Evolutionary conservation across 768 basidiomycete genomes (phyloP), one percentile per base, ranked within the genome.

Genomic region (Thelephora aurantiotincta): DNA sequence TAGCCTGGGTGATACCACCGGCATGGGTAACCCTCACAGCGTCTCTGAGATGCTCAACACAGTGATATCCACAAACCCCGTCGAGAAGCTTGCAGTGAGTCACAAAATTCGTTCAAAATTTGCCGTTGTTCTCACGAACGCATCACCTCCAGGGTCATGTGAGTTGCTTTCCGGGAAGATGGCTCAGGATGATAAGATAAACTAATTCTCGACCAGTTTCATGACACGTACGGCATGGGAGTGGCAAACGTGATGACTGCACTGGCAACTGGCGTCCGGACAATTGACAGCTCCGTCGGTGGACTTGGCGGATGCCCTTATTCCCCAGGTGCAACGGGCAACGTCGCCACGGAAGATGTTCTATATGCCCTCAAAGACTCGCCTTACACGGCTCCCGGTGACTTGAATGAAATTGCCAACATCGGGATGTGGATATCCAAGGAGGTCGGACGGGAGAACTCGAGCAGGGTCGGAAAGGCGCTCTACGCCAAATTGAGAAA

Each of bases 241-340:
- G 73, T 88, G 11, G 76, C 81, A 13, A 90, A 90, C 54, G 78
- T 86, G 13, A 63, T 88, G 36, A 65, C 77, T 4, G 81, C 86
- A 2, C 73, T 90, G 11, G 67, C 74, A 11, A 65, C 79, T 44
- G 93, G 92, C 13, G 65, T 97, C 11, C 73, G 80, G 11, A 86
- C 89, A 2, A 74, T 98, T 37, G 93, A 86, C 57, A 70, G 85
- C 1, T 80, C 84, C 0, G 78, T 96, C 14, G 90, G 82, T 14
- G 92, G 93, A 0, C 77, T 97, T 1, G 93, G 94, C 2, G 91
- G 93, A 14, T 97, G 94, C 57, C 93, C 93, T 2, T 98, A 89
- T 63, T 91, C 93, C 1, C 94, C 93, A 2, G 92, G 92, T 5
- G 92, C 93, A 12, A 92, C 90, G 0, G 93, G 94, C 13, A 96